These are phyloP conservation scores for Gardenia jasminoides DNA, from an alignment of 257 asterid species.

Conservation along the genomic window DNA sequence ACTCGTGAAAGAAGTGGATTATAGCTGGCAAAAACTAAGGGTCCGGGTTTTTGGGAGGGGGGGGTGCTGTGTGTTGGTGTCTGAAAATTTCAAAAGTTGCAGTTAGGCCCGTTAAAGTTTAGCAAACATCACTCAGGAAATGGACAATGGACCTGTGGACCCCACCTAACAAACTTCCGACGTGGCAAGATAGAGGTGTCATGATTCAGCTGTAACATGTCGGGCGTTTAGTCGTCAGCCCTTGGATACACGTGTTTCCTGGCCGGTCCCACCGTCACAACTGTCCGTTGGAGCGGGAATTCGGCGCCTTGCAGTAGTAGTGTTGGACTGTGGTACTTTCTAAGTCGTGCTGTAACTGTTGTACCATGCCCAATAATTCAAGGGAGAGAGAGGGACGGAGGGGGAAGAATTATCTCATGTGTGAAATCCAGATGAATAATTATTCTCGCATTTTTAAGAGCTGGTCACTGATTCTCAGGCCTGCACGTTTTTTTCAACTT, in stretches of 20 bases:
- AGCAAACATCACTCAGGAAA: slow-evolving; percentile 31
- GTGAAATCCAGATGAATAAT: slow-evolving; percentile 4
- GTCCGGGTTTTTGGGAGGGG: too few species aligned
- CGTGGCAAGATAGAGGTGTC: slow-evolving; percentile 21
- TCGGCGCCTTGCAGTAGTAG: too few species aligned
- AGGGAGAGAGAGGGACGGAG: slow-evolving; percentile 20
- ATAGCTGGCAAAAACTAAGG: slow-evolving; percentile 58
- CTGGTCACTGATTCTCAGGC: slow-evolving; percentile 22
- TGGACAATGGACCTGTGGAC: slow-evolving; percentile 35
- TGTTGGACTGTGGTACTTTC: too few species aligned
- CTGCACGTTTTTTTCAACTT: slow-evolving; percentile 7
- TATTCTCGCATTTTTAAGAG: too few species aligned
- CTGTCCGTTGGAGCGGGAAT: too few species aligned
- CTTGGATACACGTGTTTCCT: background rate
- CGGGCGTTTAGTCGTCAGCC: too few species aligned
- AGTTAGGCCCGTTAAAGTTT: slow-evolving; percentile 55
- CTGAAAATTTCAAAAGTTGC: slow-evolving; percentile 35
- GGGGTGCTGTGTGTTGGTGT: too few species aligned
- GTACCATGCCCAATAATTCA: slow-evolving; percentile 30
- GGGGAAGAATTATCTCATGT: background rate
- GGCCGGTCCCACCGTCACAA: background rate
- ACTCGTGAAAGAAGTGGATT: slow-evolving; percentile 47
- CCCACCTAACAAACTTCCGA: slow-evolving; percentile 46
- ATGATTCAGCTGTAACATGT: slow-evolving; percentile 14
- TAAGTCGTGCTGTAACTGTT: slow-evolving; percentile 4